Percentiles rank a stretch among this genome's conserved stretches.
Evolutionary conservation across 2,329 filamentous ascomycete species (phyloP).

Genomic region (Penicillium frequentans): DNA sequence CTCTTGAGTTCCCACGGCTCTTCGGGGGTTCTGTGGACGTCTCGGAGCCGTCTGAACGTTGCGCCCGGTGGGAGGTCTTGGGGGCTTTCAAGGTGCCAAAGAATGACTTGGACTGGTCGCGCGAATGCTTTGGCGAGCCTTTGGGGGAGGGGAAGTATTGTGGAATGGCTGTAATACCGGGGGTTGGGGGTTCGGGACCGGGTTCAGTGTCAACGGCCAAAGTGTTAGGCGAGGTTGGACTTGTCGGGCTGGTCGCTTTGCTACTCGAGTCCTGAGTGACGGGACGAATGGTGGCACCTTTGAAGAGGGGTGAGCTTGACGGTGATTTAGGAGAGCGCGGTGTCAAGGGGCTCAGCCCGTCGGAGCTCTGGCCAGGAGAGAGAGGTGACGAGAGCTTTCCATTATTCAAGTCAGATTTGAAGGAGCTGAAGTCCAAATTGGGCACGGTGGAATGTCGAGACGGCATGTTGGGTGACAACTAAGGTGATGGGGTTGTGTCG

Average conservation of each 20-base stretch:
- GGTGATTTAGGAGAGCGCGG: conserved; percentile 40
- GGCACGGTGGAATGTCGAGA: conserved; percentile 37
- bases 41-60: conserved; percentile 41
- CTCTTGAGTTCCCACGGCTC: conserved; percentile 47
- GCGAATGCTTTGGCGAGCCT: conserved; percentile 41
- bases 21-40: conserved; percentile 38
- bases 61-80: conserved; percentile 44
- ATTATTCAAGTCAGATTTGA: conserved; percentile 29
- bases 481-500: neutral
- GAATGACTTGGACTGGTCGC: conserved; percentile 48
- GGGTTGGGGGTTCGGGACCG: conserved; percentile 36
- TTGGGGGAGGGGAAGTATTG: conserved; percentile 46
- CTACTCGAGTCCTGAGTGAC: conserved; percentile 38
- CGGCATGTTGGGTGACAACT: conserved; percentile 32
- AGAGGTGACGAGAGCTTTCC: conserved; percentile 33
- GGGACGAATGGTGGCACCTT: conserved; percentile 42
- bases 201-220: conserved; percentile 22
- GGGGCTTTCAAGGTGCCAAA: conserved; percentile 50
- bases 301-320: conserved; percentile 38
- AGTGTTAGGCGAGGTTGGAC: conserved; percentile 29
- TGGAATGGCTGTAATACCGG: conserved; percentile 47
- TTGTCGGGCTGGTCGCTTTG: conserved; percentile 28
- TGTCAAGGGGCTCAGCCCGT: conserved; percentile 36
- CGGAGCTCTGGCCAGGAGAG: conserved; percentile 36
- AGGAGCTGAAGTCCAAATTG: conserved; percentile 39